Evolutionary conservation across 768 basidiomycete genomes (phyloP).

Genomic region (Naganishia vaughanmartiniae): DNA sequence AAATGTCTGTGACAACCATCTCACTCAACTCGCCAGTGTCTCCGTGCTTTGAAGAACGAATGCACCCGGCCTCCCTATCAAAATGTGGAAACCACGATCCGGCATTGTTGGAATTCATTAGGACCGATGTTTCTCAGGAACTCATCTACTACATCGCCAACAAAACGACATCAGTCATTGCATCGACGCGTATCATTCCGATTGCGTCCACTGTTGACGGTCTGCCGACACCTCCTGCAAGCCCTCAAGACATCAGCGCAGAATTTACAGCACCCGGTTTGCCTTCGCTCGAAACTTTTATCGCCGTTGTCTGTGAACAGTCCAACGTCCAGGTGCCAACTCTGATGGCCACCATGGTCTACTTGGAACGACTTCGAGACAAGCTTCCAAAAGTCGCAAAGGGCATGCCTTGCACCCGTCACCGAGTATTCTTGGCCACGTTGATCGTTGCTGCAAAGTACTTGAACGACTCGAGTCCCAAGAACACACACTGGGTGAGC

Average conservation of each 20-base stretch:
- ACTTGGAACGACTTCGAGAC: conserved; percentile 78
- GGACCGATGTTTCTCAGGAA: conserved; percentile 71
- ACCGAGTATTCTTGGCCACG: conserved; percentile 91
- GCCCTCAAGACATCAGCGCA: conserved; percentile 54
- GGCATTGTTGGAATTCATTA: conserved; percentile 73
- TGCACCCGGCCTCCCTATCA: conserved; percentile 48
- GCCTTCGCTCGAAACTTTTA: conserved; percentile 81
- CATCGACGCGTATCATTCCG: conserved; percentile 51
- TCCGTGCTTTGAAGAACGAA: conserved; percentile 45
- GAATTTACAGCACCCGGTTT: conserved; percentile 54
- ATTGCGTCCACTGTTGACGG: conserved; percentile 40
- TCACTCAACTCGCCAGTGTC: conserved; percentile 4
- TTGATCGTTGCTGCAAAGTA: conserved; percentile 96
- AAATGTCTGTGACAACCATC: conserved; percentile 26
- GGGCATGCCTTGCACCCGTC: conserved; percentile 91
- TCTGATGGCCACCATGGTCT: conserved; percentile 83
- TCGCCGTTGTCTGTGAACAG: conserved; percentile 71
- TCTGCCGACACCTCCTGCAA: conserved; percentile 68
- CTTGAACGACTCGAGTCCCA: conserved; percentile 79
- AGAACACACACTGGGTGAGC: conserved; percentile 81
- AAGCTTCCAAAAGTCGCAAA: conserved; percentile 80
- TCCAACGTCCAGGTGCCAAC: conserved; percentile 90
- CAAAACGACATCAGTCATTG: conserved; percentile 72
- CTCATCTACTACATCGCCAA: conserved; percentile 83
- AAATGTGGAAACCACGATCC: conserved; percentile 66